These are phyloP conservation scores for Neofusicoccum kwambonambiense DNA, from an alignment of 2,329 filamentous ascomycete species.

Conservation along the genomic window DNA sequence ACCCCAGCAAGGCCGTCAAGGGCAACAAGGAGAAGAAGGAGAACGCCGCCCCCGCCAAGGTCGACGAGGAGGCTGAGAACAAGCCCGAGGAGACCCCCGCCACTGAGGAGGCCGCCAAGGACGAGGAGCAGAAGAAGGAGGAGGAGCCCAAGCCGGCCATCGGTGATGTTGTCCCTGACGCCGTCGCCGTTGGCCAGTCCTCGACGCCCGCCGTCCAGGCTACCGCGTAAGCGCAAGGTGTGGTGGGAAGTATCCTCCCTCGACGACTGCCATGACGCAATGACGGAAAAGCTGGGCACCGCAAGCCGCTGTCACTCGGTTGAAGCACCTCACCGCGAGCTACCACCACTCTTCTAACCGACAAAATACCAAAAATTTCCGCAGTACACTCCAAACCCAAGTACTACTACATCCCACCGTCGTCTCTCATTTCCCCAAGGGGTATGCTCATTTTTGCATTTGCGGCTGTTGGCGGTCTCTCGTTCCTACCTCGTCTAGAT, in stretches of 20 bases:
- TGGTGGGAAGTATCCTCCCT: conserved; percentile 40
- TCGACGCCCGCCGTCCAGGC: conserved; percentile 40
- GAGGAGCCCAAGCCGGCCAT: conserved; percentile 33
- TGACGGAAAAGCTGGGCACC: conserved; percentile 43
- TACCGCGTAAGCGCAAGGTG: conserved; percentile 45
- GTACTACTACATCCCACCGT: conserved; percentile 24
- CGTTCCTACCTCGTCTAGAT: conserved; percentile 18
- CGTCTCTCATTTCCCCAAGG: conserved; percentile 29
- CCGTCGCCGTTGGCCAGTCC: conserved; percentile 41
- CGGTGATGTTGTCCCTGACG: conserved; percentile 39
- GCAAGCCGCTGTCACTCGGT: conserved; percentile 40
- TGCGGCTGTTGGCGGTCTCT: conserved; percentile 31
- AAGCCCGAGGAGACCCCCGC: conserved; percentile 29
- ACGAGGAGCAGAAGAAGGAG: conserved; percentile 21
- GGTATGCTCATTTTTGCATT: conserved; percentile 35
- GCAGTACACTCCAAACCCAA: conserved; percentile 28
- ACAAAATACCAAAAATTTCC: conserved; percentile 29
- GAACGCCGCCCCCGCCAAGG: conserved; percentile 27
- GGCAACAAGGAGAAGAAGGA: conserved; percentile 23
- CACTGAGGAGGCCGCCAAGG: conserved; percentile 27
- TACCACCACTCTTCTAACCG: conserved; percentile 32
- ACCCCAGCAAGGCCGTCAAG: conserved; percentile 35
- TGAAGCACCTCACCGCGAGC: conserved; percentile 30
- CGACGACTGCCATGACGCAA: conserved; percentile 42
- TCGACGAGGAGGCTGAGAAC: conserved; percentile 32